Evolutionary conservation across 2,329 filamentous ascomycete species (phyloP).

Genomic region (Alternaria burnsii): DNA sequence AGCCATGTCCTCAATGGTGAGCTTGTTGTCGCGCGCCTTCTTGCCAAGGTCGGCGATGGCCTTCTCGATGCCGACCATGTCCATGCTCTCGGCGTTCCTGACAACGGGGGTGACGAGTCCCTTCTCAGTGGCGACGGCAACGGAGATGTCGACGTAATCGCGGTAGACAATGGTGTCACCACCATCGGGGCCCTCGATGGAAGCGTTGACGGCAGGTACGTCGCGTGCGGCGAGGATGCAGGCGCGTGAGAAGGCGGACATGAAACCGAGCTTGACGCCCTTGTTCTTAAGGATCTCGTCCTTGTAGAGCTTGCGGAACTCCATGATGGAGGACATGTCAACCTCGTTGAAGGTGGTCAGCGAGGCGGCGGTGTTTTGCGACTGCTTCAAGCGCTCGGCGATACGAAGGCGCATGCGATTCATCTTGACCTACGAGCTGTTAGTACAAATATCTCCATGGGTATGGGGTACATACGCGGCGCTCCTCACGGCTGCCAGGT

Average conservation of each 20-base stretch:
- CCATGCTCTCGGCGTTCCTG: slow-evolving; percentile 87
- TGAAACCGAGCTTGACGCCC: slow-evolving; percentile 98
- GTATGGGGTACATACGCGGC: slow-evolving; percentile 69
- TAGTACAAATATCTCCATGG: slow-evolving; percentile 12
- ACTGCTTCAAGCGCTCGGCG: slow-evolving; percentile 97
- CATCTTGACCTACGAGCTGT: slow-evolving; percentile 86
- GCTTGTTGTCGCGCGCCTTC: slow-evolving; percentile 96
- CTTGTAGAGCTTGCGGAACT: slow-evolving; percentile 97
- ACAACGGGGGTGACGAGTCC: slow-evolving; percentile 96
- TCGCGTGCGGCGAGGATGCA: slow-evolving; percentile 92
- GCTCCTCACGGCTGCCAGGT: slow-evolving; percentile 82
- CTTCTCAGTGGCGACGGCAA: slow-evolving; percentile 97
- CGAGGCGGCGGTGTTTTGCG: slow-evolving; percentile 96
- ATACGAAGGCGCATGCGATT: slow-evolving; percentile 99
- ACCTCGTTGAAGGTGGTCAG: slow-evolving; percentile 99
- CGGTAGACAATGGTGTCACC: slow-evolving; percentile 98
- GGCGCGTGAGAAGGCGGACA: slow-evolving; percentile 95
- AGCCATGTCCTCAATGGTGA: slow-evolving; percentile 99
- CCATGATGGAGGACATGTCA: slow-evolving; percentile 97
- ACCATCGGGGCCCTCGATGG: slow-evolving; percentile 92
- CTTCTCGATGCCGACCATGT: slow-evolving; percentile 88
- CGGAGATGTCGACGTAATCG: slow-evolving; percentile 97
- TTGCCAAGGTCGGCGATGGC: slow-evolving; percentile 92
- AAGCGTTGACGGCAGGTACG: slow-evolving; percentile 93
- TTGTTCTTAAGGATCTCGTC: slow-evolving; percentile 95